Evolutionary conservation across 2,329 filamentous ascomycete species (phyloP).

Genomic region (Chlorencoelia australis): DNA sequence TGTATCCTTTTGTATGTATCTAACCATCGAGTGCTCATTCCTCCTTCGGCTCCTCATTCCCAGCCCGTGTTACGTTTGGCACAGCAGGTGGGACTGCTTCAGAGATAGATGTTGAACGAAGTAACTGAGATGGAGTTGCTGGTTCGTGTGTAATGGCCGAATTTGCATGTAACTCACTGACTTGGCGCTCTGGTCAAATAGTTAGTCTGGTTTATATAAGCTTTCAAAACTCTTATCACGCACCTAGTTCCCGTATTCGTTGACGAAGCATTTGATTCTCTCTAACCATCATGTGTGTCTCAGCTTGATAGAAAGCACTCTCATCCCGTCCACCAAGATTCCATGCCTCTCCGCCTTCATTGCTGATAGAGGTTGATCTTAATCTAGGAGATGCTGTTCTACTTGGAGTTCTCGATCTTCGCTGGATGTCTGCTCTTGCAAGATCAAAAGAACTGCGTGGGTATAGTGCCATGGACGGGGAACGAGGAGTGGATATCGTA

Average conservation of each 20-base stretch:
- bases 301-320: constrained; percentile 70
- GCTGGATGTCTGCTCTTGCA: constrained; percentile 42
- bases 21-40: too few species aligned
- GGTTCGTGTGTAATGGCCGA: constrained; percentile 25
- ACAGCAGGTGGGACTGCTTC: constrained; percentile 13
- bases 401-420: constrained; percentile 49
- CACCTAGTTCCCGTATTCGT: constrained; percentile 64
- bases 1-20: too few species aligned
- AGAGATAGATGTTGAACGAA: constrained; percentile 23
- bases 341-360: constrained; percentile 48
- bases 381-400: constrained; percentile 45
- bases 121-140: constrained; percentile 22
- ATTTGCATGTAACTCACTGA: constrained; percentile 21
- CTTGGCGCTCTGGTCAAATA: constrained; percentile 20
- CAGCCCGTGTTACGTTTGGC: neutral
- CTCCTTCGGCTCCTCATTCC: constrained; percentile 10
- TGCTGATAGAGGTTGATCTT: constrained; percentile 47
- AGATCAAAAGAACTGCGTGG: constrained; percentile 51
- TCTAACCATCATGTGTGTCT: constrained; percentile 65
- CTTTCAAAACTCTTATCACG: constrained; percentile 14
- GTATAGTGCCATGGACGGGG: constrained; percentile 31
- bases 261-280: constrained; percentile 78
- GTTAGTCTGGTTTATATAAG: constrained; percentile 3
- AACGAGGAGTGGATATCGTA: constrained; percentile 40
- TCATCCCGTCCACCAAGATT: constrained; percentile 59